Percentiles rank a stretch among this genome's conserved stretches.
phyloP scores from a whole-genome alignment of 495 filamentous ascomycete species.

The Copromyces sp. region DNA sequence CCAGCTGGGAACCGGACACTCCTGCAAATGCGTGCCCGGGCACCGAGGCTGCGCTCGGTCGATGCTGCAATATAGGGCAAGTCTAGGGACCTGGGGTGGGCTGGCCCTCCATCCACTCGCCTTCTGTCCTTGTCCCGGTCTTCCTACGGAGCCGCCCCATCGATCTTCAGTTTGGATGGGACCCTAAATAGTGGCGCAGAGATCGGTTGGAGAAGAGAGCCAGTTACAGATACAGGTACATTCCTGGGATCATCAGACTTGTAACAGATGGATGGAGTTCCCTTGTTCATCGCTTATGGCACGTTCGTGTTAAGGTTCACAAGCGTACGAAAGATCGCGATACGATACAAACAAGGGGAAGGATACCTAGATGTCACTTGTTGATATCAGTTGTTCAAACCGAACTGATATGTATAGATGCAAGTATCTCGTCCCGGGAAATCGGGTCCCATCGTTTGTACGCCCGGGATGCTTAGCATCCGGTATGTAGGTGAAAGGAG shows the following conservation, averaged over 20 bases:
- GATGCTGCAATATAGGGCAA: background rate
- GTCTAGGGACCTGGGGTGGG: background rate
- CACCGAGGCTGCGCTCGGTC: background rate
- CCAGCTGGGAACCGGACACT: background rate
- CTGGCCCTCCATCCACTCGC: background rate
- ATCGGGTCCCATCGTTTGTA: background rate
- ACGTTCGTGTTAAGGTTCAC: background rate
- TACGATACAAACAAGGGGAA: background rate
- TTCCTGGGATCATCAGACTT: background rate
- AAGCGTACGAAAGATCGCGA: background rate
- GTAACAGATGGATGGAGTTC: background rate
- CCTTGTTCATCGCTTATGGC: background rate
- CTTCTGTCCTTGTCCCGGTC: background rate
- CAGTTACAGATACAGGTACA: background rate
- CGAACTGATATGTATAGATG: background rate
- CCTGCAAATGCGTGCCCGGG: background rate
- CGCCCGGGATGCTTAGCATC: background rate
- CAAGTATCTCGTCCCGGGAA: background rate
- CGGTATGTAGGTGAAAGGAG: background rate
- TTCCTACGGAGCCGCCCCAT: background rate
- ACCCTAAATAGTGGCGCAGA: background rate
- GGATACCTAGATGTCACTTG: background rate
- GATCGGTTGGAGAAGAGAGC: background rate
- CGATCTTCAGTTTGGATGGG: background rate
- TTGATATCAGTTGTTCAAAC: background rate